phyloP scores from a whole-genome alignment of 441 rosid genomes.

The Gossypium davidsonii region DNA sequence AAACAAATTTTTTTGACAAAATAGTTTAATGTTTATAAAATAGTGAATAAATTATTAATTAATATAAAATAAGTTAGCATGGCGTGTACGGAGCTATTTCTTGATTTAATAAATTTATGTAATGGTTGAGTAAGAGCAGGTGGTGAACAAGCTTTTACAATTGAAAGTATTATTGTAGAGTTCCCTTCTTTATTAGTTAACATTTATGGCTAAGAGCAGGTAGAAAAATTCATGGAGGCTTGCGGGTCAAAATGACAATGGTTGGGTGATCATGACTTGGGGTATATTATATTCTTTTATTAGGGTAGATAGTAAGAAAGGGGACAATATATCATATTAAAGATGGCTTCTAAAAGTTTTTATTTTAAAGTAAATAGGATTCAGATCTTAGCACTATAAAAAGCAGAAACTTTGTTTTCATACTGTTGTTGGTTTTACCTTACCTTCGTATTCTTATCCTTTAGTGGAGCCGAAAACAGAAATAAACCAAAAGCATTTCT shows the following conservation, averaged over 20 bases:
- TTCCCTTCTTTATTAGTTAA: too few relatives aligned
- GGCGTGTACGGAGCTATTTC: too few relatives aligned
- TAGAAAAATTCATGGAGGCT: not conserved
- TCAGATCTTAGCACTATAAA: not conserved
- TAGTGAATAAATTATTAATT: too few relatives aligned
- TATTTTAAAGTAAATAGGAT: not conserved
- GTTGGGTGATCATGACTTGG: not conserved
- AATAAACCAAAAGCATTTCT: not conserved
- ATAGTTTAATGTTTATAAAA: too few relatives aligned
- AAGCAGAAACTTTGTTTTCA: not conserved
- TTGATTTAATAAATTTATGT: too few relatives aligned
- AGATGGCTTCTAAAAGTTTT: too few relatives aligned
- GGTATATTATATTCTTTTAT: not conserved
- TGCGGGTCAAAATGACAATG: not conserved
- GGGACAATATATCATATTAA: too few relatives aligned
- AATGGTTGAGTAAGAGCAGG: too few relatives aligned
- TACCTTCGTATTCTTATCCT: not conserved
- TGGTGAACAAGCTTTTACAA: too few relatives aligned
- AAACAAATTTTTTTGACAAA: too few relatives aligned
- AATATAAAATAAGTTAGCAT: too few relatives aligned
- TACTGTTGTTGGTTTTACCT: not conserved
- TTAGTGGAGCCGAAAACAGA: not conserved
- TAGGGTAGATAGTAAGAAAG: not conserved
- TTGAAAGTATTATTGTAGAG: too few relatives aligned
- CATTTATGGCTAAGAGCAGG: not conserved